phyloP scores from a whole-genome alignment of 257 asterid genomes.

The Gardenia jasminoides region DNA sequence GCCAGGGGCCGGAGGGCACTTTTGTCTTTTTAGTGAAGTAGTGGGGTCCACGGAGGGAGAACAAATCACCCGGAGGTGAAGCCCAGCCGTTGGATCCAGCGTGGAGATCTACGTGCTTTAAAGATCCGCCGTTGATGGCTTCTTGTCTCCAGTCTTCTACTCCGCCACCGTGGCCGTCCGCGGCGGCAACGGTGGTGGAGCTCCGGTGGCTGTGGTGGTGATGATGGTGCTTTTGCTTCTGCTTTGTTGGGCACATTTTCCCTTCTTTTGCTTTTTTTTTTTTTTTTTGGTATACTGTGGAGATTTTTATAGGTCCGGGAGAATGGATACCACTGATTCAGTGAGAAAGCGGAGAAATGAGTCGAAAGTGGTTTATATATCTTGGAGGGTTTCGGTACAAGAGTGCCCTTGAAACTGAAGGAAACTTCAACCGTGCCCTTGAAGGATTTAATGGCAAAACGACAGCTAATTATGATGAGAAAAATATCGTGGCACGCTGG shows the following conservation, averaged over 20 bases:
- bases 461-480: conserved; percentile 12
- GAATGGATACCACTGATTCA: not conserved
- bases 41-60: conserved; percentile 68
- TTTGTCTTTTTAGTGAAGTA: conserved; percentile 62
- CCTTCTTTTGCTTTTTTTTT: not conserved
- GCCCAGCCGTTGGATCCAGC: conserved; percentile 94
- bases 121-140: conserved; percentile 64
- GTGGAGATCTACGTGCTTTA: conserved; percentile 63
- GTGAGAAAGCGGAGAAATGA: not conserved
- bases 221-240: conserved; percentile 47
- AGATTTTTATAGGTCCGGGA: not conserved
- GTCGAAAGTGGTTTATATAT: too few species aligned
- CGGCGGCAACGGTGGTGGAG: conserved; percentile 26
- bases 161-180: conserved; percentile 18
- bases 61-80: conserved; percentile 77
- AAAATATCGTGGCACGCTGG: conserved; percentile 11
- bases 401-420: not conserved
- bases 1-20: conserved; percentile 63
- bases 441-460: not conserved
- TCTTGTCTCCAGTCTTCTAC: conserved; percentile 60
- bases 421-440: conserved; percentile 10
- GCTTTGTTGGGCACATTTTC: conserved; percentile 55
- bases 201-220: conserved; percentile 21
- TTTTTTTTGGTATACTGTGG: too few species aligned
- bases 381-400: not conserved